phyloP scores from a whole-genome alignment of 1,284 basidiomycete species.

The Irpex sp. region DNA sequence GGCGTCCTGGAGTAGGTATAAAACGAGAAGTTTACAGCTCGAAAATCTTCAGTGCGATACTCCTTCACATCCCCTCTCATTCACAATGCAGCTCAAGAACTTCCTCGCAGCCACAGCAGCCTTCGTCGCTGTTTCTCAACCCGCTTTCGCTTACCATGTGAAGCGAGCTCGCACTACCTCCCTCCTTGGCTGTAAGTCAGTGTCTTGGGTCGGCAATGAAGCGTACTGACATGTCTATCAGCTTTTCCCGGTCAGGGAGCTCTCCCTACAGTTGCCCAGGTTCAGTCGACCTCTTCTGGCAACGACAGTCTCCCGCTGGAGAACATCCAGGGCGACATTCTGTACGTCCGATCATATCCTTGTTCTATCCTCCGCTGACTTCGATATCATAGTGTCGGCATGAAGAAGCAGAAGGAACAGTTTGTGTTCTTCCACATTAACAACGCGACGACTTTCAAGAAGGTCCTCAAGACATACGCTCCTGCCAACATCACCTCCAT shows the following conservation, averaged over 20 bases:
- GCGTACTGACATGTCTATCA: background rate
- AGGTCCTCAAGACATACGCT: background rate
- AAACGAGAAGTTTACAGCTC: background rate
- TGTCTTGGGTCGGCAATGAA: background rate
- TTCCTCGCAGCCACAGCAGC: background rate
- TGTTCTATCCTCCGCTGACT: background rate
- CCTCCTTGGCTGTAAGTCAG: background rate
- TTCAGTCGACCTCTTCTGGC: background rate
- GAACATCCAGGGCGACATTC: conserved; percentile 5
- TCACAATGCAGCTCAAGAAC: background rate
- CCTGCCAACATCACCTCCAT: conserved; percentile 5
- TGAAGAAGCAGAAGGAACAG: background rate
- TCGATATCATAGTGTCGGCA: background rate
- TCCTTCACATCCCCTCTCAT: background rate
- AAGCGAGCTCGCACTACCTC: background rate
- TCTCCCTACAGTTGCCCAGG: conserved; percentile 1
- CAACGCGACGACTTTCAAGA: conserved; percentile 3
- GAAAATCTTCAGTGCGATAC: background rate
- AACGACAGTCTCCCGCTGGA: conserved; percentile 4
- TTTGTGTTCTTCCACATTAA: conserved; percentile 7
- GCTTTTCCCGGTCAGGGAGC: conserved; percentile 7
- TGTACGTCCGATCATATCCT: background rate
- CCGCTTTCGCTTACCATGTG: background rate
- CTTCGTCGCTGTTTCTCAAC: background rate
- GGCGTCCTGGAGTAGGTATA: background rate